Percentiles rank a stretch among this genome's conserved stretches.
These are phyloP conservation scores for Amanita molliuscula DNA, from an alignment of 768 basidiomycete species.

Conservation along the genomic window DNA sequence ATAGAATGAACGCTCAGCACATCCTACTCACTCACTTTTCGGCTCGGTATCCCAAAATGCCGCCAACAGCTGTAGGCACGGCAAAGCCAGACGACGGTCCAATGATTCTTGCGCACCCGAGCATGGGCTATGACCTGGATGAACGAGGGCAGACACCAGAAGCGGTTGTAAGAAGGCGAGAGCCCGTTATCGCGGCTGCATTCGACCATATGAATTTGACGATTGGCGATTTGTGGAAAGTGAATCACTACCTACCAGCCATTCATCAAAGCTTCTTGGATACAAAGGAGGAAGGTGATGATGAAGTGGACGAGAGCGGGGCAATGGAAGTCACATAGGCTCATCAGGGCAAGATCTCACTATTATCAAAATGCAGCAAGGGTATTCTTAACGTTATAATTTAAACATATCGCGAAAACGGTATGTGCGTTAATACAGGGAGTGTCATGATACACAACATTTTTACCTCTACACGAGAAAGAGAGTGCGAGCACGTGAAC, in stretches of 20 bases:
- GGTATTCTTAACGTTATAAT: too few species aligned
- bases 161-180: conserved; percentile 5
- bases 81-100: conserved; percentile 7
- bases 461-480: too few species aligned
- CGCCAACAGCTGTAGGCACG: conserved; percentile 31
- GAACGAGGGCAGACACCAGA: not conserved
- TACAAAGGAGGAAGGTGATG: conserved; percentile 37
- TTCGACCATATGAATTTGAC: conserved; percentile 71
- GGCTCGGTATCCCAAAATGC: conserved; percentile 85
- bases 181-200: conserved; percentile 59
- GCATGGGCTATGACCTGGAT: not conserved
- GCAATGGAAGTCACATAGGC: not conserved
- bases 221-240: conserved; percentile 80
- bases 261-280: conserved; percentile 56
- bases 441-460: too few species aligned
- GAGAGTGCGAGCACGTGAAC: too few species aligned
- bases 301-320: conserved; percentile 15
- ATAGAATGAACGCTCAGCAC: conserved; percentile 77
- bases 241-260: conserved; percentile 64
- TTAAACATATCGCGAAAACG: too few species aligned
- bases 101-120: not conserved
- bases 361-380: too few species aligned
- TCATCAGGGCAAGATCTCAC: too few species aligned
- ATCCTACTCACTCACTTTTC: conserved; percentile 95
- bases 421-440: too few species aligned